Evolutionary conservation across 2,329 filamentous ascomycete genomes (phyloP), one percentile per base, ranked within the genome.

Genomic region (Fusarium oxysporum): DNA sequence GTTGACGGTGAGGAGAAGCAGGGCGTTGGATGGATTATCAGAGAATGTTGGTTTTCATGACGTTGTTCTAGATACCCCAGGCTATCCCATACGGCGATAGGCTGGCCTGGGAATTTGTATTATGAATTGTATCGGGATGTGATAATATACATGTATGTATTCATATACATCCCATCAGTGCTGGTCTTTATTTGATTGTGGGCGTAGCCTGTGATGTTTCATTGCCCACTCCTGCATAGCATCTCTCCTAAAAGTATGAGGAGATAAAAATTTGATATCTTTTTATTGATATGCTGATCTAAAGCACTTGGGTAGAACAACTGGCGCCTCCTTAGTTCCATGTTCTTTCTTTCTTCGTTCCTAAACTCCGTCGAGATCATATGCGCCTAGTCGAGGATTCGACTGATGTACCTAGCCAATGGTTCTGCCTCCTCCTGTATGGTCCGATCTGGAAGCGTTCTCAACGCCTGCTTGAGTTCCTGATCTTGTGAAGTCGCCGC

Each of bases 401-500:
- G 81, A 51, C 69, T 75, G 59, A 88, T 80, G 77, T 88, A 89
- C 8, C 63, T 76, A 38, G 82, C 81, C 71, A 89, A 71, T 4
- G 80, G 81, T 40, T 86, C 86, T 1, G 85, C 83, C 74, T 89
- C 87, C 56, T 88, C 86, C 23, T 86, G 84, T 0, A 87, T 80
- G 5, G 85, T 88, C 55, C 86, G 80, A 32, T 88, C 82, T 0
- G 86, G 87, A 66, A 90, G 69, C 14, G 64, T 81, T 56, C 76
- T 71, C 28, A 90, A 77, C 8, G 83, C 82, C 3, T 72, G 73
- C 43, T 77, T 79, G 30, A 89, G 72, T 43, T 78, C 71, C 9
- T 75, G 70, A 57, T 89, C 86, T 3, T 79, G 71, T 6, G 72
- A 75, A 4, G 80, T 78, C 33, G 86, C 87, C 21, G 82, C 79